Percentiles rank a stretch among this genome's conserved stretches.
phyloP scores from a whole-genome alignment of 106 monocot species.

The Gastrodia elata region DNA sequence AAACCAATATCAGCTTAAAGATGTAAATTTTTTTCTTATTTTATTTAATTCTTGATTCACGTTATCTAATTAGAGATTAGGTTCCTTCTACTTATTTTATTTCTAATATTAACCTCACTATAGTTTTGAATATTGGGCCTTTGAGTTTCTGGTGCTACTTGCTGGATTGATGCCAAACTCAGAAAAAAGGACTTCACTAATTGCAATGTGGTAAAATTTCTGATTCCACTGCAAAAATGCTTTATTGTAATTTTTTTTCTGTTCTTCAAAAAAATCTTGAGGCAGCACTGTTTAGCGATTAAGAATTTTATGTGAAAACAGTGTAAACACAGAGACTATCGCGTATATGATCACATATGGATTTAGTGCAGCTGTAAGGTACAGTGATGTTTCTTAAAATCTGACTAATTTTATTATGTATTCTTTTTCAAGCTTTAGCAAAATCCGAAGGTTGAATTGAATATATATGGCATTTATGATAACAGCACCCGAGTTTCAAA shows the following conservation, averaged over 20 bases:
- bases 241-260: neutral
- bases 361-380: constrained; percentile 86
- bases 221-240: neutral
- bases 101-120: neutral
- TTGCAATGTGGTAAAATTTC: constrained; percentile 77
- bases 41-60: neutral
- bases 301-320: constrained; percentile 16
- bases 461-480: neutral
- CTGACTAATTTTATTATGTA: neutral
- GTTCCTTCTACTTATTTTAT: neutral
- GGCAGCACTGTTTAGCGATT: neutral
- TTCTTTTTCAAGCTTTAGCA: neutral
- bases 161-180: constrained; percentile 77
- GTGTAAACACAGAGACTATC: constrained; percentile 72
- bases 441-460: neutral
- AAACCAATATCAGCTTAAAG: neutral
- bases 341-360: constrained; percentile 62
- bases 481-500: constrained; percentile 76
- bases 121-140: constrained; percentile 86
- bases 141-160: constrained; percentile 72
- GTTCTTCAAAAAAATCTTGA: neutral
- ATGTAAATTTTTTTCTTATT: neutral
- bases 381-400: neutral
- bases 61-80: neutral
- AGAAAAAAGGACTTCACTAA: constrained; percentile 61